These are phyloP conservation scores for Globisporangium cylindrosporum DNA, from an alignment of 352 stramenopile species.

Conservation along the genomic window DNA sequence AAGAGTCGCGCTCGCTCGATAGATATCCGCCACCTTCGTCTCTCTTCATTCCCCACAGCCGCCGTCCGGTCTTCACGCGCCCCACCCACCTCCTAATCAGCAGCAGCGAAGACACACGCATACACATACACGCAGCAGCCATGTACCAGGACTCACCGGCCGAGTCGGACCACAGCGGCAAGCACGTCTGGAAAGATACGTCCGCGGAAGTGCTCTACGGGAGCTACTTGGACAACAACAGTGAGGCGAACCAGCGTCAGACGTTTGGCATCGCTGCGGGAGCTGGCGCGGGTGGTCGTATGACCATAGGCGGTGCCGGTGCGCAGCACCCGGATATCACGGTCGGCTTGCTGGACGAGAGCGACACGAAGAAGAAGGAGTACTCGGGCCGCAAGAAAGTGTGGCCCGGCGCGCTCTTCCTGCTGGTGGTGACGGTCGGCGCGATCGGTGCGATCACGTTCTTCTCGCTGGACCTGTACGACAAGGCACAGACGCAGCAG, in stretches of 20 bases:
- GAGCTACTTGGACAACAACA: slow-evolving; percentile 52
- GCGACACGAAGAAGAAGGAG: slow-evolving; percentile 33
- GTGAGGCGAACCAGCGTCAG: slow-evolving; percentile 24
- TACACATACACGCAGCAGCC: neutral
- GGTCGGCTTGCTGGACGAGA: slow-evolving; percentile 63
- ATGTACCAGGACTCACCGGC: slow-evolving; percentile 25
- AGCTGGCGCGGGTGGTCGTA: neutral
- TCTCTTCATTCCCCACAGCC: neutral
- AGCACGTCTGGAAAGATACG: slow-evolving; percentile 74
- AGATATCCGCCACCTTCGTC: neutral
- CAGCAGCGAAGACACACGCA: neutral
- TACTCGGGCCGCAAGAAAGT: slow-evolving; percentile 73
- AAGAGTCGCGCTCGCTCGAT: neutral
- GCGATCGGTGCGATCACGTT: slow-evolving; percentile 58
- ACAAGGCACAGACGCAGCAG: slow-evolving; percentile 65
- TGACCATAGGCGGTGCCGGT: slow-evolving; percentile 16
- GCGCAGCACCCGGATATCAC: slow-evolving; percentile 64
- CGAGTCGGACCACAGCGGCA: slow-evolving; percentile 20
- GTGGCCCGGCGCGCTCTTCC: slow-evolving; percentile 74
- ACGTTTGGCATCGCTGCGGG: slow-evolving; percentile 12
- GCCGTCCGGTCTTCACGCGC: neutral
- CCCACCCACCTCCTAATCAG: neutral
- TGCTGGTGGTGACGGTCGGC: slow-evolving; percentile 49
- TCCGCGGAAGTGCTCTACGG: slow-evolving; percentile 70
- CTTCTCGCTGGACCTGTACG: slow-evolving; percentile 59